Evolutionary conservation across 257 asterid species (phyloP).

Genomic region (Solanum chiquidenum): DNA sequence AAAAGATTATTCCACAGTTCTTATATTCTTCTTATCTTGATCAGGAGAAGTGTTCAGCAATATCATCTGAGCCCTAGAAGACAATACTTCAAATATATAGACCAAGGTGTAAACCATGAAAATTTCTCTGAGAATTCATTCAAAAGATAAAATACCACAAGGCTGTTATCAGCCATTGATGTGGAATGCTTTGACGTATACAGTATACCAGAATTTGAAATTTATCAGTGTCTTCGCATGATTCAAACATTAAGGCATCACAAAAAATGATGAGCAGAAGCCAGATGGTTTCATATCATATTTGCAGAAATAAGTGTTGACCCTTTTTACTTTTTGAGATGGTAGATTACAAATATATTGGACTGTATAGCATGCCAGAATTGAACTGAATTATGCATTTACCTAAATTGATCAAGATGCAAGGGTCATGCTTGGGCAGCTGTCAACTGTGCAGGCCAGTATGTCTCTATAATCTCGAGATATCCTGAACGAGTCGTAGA

Average conservation of each 20-base stretch:
- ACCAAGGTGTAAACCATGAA: neutral
- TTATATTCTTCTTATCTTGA: neutral
- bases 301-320: neutral
- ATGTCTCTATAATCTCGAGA: slow-evolving; percentile 77
- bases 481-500: slow-evolving; percentile 76
- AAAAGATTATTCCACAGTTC: neutral
- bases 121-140: neutral
- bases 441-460: slow-evolving; percentile 69
- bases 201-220: neutral
- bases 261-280: neutral
- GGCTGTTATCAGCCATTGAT: neutral
- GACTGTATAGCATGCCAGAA: neutral
- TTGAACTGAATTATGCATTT: neutral
- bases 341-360: neutral
- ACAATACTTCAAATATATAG: neutral
- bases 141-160: neutral
- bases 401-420: slow-evolving; percentile 33
- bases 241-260: neutral
- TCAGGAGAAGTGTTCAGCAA: neutral
- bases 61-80: neutral
- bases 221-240: neutral
- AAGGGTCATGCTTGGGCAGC: slow-evolving; percentile 67
- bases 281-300: neutral
- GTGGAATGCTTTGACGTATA: neutral
- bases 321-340: neutral